Evolutionary conservation across 495 filamentous ascomycete species (phyloP), one percentile per base, ranked within the genome.

Genomic region (Penicillium canariense): DNA sequence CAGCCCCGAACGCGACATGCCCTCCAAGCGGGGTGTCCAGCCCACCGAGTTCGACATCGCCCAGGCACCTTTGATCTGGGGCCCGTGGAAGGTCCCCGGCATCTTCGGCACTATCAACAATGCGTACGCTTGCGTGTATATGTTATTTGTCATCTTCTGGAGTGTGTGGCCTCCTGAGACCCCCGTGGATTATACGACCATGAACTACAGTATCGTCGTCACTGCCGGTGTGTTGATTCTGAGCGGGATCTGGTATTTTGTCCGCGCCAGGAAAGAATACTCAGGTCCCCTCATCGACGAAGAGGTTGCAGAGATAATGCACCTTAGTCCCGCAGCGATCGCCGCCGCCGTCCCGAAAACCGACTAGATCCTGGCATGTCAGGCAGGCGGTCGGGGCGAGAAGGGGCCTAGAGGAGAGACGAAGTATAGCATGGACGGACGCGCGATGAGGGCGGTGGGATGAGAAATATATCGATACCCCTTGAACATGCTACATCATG

Each of bases 121-220:
- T 44, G 52, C 58, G 2, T 71, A 71, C 20, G 68, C 68, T 14
- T 66, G 72, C 22, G 60, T 47, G 1, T 78, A 72, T 44, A 63
- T 68, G 58, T 27, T 63, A 3, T 66, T 74, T 31, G 60, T 68
- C 7, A 63, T 77, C 48, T 72, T 77, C 48, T 78, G 74, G 65
- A 72, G 66, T 32, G 75, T 77, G 44, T 78, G 72, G 69, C 76
- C 73, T 8, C 55, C 68, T 0, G 32, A 15, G 12, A 58, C 71
- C 9, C 71, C 72, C 0, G 71, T 75, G 7, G 71, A 68, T 10
- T 59, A 67, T n/a, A 54, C 58, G 5, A 70, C 55, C 12, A 78
- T 78, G 77, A 77, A 79, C 61, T 79, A 76, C 56, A 72, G 67
- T 17, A 63, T 66, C 20, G 61, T 77, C 17, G 62, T 75, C 1